Base-by-base conservation (phyloP, 495 filamentous ascomycete species). In the Massariosphaeria phaeospora region DNA sequence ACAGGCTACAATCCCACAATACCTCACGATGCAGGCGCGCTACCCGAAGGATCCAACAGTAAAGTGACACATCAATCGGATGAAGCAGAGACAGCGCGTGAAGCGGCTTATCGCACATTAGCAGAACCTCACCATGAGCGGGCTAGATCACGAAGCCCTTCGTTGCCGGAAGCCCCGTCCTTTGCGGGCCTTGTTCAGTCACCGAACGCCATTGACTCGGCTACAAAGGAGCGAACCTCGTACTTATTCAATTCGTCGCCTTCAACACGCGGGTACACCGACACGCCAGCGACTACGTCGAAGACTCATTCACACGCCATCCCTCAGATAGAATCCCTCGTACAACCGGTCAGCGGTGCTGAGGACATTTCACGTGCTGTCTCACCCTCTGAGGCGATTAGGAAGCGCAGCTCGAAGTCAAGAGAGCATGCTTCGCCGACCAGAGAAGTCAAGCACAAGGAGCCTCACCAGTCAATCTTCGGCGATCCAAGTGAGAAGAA, bases 231-330 rank as follows among this genome's bases (percentile, higher is more conserved):
- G 39, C 70, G 73, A 36, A 73, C 76, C 3, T 78, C 79, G 17
- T 66, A 73, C 23, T 69, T 83, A 2, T 80, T 83, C 56, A 63
- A 73, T 29, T 75, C 78, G 11, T 77, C 79, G 3, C 76, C 76
- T 3, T 72, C 73, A n/a, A 70, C 65, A 42, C 65, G 69, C 49
- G 66, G 38, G 13, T 36, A 57, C 66, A 46, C 34, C 57, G 23
- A 66, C 2, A 41, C 48, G 2, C 49, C 56, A n/a, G 21, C 41
- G 21, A 17, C 18, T 12, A 29, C 11, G 23, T 20, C 49, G 8
- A 59, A 48, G 23, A 2, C 43, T 12, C 56, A 29, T 18, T 10
- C 27, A 23, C 44, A 54, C 21, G 47, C 53, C 11, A 31, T 54
- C 15, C 48, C 33, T 20, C 48, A 48, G 17, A 21, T 18, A n/a